A percentile compares a stretch with the other conserved stretches of the same genome.
phyloP scores from a whole-genome alignment of 306 rosid species.

The Geum urbanum region DNA sequence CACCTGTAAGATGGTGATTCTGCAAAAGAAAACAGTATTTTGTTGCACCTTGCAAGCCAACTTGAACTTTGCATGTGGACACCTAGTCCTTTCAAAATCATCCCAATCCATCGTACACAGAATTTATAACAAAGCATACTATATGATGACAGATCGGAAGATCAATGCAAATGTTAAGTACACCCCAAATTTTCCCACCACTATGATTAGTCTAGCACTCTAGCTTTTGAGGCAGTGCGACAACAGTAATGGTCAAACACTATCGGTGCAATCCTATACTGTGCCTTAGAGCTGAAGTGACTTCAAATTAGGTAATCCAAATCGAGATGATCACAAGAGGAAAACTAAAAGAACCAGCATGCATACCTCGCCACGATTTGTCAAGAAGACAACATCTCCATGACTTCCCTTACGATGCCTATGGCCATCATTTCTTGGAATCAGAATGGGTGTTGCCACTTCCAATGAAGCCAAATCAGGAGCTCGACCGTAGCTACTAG shows the following conservation, averaged over 20 bases:
- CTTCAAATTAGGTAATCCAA: conserved; percentile 13
- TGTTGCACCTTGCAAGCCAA: conserved; percentile 5
- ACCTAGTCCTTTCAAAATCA: neutral
- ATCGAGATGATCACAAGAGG: conserved; percentile 8
- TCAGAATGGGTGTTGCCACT: conserved; percentile 92
- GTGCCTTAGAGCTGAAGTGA: neutral
- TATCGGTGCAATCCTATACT: too few relatives aligned
- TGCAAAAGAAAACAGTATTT: conserved; percentile 8
- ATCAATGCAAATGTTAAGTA: neutral
- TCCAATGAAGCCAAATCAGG: conserved; percentile 71
- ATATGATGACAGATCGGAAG: neutral
- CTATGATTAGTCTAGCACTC: neutral
- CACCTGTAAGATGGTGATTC: conserved; percentile 14
- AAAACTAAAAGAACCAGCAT: conserved; percentile 14
- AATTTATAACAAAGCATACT: neutral
- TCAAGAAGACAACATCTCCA: conserved; percentile 93
- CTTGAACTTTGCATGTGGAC: neutral
- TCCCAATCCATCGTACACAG: neutral
- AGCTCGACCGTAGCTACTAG: conserved; percentile 56
- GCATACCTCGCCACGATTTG: conserved; percentile 94
- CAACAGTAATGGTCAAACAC: neutral
- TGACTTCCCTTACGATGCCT: conserved; percentile 95
- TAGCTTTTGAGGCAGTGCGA: neutral
- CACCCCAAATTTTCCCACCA: neutral
- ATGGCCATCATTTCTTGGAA: conserved; percentile 86